Percentiles rank a stretch among this genome's conserved stretches.
phyloP scores from a whole-genome alignment of 371 early-diverging fungal genomes.

The Blakeslea trispora region DNA sequence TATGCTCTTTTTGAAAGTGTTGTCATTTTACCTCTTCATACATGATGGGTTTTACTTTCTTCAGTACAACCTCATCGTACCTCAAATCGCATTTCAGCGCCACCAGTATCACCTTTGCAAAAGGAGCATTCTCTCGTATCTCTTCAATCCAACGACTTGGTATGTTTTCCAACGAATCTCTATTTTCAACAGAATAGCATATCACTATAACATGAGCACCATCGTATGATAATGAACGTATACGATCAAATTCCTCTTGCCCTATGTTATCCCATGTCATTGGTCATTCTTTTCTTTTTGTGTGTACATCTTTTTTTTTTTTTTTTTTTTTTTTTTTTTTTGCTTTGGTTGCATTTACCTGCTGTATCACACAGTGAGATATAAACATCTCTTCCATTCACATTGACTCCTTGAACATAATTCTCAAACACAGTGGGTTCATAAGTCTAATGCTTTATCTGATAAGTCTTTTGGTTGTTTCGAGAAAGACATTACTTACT shows the following conservation, averaged over 20 bases:
- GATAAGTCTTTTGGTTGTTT: background rate
- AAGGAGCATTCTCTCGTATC: constrained; percentile 45
- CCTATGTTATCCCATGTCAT: constrained; percentile 43
- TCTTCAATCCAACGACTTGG: constrained; percentile 56
- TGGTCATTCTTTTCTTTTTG: background rate
- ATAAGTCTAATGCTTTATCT: constrained; percentile 30
- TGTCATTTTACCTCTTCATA: constrained; percentile 47
- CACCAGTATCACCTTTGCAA: constrained; percentile 53
- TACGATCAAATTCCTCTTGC: constrained; percentile 69
- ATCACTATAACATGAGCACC: constrained; percentile 60
- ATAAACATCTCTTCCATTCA: constrained; percentile 78
- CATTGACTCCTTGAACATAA: constrained; percentile 78
- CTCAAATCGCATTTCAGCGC: constrained; percentile 66
- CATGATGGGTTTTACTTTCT: constrained; percentile 31
- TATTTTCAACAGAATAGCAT: constrained; percentile 61
- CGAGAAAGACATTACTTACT: constrained; percentile 20
- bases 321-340: no score
- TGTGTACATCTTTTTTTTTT: background rate
- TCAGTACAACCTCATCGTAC: constrained; percentile 32
- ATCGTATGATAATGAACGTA: constrained; percentile 57
- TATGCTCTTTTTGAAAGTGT: no score
- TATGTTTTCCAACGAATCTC: constrained; percentile 62
- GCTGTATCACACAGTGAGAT: constrained; percentile 94
- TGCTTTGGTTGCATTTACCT: no score
- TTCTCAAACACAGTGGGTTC: constrained; percentile 88